Base-by-base conservation (phyloP, 2,329 filamentous ascomycete species). In the Xylariaceae sp. region DNA sequence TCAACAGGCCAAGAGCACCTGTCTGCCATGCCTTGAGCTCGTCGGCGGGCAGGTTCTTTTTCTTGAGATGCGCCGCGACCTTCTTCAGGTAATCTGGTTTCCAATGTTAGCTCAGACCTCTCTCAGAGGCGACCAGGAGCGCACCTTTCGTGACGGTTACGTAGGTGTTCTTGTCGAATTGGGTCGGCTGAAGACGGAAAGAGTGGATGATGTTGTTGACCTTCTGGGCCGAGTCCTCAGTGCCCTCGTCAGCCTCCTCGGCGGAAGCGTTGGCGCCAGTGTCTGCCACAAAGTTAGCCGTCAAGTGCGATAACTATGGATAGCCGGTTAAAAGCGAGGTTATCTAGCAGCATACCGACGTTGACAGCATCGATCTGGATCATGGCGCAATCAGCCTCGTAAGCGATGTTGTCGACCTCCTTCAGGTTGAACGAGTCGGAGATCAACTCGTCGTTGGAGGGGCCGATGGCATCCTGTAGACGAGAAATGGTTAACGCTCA, bases 251-350 rank as follows among this genome's bases (percentile, higher is more conserved):
- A 36, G 70, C 84, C 60, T 83, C 90, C 72, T 96, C 92, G 43
- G 92, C 89, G 53, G 90, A 96, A 52, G 92, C 85, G 68, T 98
- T 98, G 72, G 89, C 92, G 63, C 92, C 92, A 55, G 75, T 92
- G 64, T 92, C 83, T 87, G 37, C 19, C 16, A 16, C 12, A 12
- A 22, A 23, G 26, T 14, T 29, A 30, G 37, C 19, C 24, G 33
- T 33, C 35, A 31, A 27, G 36, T 29, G 11, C 7, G 12, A 19
- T 3, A 11, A 7, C 10, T 13, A 21, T 23, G 12, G 26, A 26
- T 19, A 19, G 21, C 21, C 21, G 8, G 8, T 8, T 8, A 8
- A 23, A 12, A 8, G 12, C 21, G 21, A 23, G 21, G 21, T 23
- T 23, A n/a, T n/a, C n/a, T n/a, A 14, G 28, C 19, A 15, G 75